phyloP scores from a whole-genome alignment of 768 basidiomycete genomes.

The Tricholoma matsutake region DNA sequence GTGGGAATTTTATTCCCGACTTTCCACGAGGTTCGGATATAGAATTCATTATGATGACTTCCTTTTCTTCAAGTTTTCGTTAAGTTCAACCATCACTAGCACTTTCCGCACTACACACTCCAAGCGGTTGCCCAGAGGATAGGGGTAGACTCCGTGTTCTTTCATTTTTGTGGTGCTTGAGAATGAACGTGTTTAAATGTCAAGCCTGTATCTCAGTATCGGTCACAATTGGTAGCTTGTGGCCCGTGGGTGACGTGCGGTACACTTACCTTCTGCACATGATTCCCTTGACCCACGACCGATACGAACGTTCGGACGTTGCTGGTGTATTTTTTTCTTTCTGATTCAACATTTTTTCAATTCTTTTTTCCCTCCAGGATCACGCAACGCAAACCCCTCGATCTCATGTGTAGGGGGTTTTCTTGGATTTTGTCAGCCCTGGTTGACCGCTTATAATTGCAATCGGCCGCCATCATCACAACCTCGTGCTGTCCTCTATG shows the following conservation, averaged over 20 bases:
- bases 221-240: too few species aligned
- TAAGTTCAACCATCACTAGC: not conserved
- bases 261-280: too few species aligned
- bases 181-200: not conserved
- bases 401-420: not conserved
- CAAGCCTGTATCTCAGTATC: too few species aligned
- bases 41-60: too few species aligned
- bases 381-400: not conserved
- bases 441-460: not conserved
- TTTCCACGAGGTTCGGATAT: slow-evolving; percentile 35
- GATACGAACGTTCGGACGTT: too few species aligned
- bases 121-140: not conserved
- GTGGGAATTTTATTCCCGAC: slow-evolving; percentile 38
- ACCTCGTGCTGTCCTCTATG: not conserved
- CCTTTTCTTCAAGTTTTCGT: too few species aligned
- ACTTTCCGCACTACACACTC: not conserved
- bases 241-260: too few species aligned
- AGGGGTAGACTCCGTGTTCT: not conserved
- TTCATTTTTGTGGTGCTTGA: not conserved
- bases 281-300: too few species aligned
- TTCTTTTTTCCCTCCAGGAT: too few species aligned
- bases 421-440: not conserved
- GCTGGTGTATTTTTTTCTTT: not conserved
- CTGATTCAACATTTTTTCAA: not conserved
- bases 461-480: not conserved